phyloP scores from a whole-genome alignment of 2,329 filamentous ascomycete genomes.

The Byssochlamys sp. region DNA sequence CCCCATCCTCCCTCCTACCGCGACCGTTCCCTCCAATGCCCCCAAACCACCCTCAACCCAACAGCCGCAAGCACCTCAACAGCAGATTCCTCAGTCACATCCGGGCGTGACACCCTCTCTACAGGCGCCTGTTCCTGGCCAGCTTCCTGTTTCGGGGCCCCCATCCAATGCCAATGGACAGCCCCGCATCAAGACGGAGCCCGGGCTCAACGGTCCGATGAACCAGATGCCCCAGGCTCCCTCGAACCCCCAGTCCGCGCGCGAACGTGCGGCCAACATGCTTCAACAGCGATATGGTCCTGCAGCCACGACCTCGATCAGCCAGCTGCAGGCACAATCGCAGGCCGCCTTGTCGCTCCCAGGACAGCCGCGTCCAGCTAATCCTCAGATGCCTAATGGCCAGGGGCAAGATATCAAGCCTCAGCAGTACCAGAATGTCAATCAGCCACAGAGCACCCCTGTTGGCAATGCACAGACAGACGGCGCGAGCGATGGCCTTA shows the following conservation, averaged over 20 bases:
- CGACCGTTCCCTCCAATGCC: conserved; percentile 37
- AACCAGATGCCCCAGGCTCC: conserved; percentile 24
- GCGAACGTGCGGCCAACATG: conserved; percentile 45
- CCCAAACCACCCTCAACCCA: conserved; percentile 24
- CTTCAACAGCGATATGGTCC: conserved; percentile 41
- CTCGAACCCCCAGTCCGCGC: conserved; percentile 39
- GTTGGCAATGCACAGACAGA: conserved; percentile 59
- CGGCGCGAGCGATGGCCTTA: conserved; percentile 53
- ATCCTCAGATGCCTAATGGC: conserved; percentile 27
- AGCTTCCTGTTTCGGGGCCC: conserved; percentile 5
- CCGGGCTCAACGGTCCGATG: conserved; percentile 33
- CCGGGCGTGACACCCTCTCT: conserved; percentile 18
- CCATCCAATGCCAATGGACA: conserved; percentile 20
- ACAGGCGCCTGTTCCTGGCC: conserved; percentile 12
- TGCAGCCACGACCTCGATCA: conserved; percentile 34
- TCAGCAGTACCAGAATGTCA: conserved; percentile 26
- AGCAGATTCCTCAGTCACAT: conserved; percentile 24
- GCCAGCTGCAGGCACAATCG: conserved; percentile 34
- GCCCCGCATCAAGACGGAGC: conserved; percentile 46
- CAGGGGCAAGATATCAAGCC: conserved; percentile 36
- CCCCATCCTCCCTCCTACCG: conserved; percentile 28
- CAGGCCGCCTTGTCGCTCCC: conserved; percentile 26
- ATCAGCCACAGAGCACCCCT: conserved; percentile 31
- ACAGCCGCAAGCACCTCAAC: conserved; percentile 30
- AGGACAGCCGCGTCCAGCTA: conserved; percentile 24